Conservation (phyloP, 2,329 filamentous ascomycete species). For the Pezicula carpinea region DNA sequence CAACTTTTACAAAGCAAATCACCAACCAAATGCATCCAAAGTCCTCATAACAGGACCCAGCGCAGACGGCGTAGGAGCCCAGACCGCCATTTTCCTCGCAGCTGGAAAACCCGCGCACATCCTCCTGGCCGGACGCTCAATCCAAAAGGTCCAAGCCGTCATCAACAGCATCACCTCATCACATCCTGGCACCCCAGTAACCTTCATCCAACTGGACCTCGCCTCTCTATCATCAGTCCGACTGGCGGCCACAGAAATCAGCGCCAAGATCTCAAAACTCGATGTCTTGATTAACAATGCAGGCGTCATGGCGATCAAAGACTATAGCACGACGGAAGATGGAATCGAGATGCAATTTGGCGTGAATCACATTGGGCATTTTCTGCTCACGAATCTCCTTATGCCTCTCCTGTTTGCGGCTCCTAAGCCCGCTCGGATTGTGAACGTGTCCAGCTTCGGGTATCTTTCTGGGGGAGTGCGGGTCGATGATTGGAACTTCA, state of each 20-base stretch:
- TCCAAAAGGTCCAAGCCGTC: conserved; percentile 6
- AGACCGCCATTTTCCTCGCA: conserved; percentile 13
- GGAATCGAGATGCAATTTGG: conserved; percentile 31
- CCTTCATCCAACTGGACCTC: conserved; percentile 29
- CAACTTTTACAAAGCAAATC: neutral
- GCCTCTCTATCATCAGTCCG: conserved; percentile 36
- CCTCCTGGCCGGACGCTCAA: conserved; percentile 5
- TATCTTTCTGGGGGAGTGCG: conserved; percentile 32
- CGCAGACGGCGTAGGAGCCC: conserved; percentile 3
- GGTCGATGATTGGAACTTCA: conserved; percentile 34
- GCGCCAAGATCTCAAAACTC: conserved; percentile 29
- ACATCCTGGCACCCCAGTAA: neutral
- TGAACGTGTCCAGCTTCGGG: conserved; percentile 35
- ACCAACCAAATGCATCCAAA: neutral
- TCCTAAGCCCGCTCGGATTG: conserved; percentile 23
- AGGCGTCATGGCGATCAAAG: conserved; percentile 34
- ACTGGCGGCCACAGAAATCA: conserved; percentile 32
- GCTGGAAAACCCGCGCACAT: conserved; percentile 13
- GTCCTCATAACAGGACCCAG: conserved; percentile 7
- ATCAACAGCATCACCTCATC: conserved; percentile 3
- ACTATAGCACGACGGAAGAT: conserved; percentile 27
- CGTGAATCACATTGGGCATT: conserved; percentile 26
- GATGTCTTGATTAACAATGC: conserved; percentile 41
- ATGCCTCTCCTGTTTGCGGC: conserved; percentile 17
- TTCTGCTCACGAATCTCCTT: conserved; percentile 26